These are phyloP conservation scores for Colletotrichum tropicale DNA, from an alignment of 2,329 filamentous ascomycete species.

Conservation along the genomic window DNA sequence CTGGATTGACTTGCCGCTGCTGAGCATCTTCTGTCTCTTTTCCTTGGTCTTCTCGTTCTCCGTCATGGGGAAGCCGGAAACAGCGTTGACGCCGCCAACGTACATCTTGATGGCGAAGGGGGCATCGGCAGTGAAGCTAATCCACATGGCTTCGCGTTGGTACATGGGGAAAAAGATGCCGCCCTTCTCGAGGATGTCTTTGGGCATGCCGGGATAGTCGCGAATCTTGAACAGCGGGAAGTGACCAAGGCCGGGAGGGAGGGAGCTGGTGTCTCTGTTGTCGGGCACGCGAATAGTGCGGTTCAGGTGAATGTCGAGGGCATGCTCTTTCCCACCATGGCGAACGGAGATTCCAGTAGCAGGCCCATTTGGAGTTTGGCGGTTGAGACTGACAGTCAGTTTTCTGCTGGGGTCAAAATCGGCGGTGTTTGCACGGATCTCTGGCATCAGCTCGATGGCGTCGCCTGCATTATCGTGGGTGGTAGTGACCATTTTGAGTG, in stretches of 20 bases:
- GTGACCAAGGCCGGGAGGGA: slow-evolving; percentile 39
- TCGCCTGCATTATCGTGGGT: background rate
- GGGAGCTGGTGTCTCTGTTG: slow-evolving; percentile 28
- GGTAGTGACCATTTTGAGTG: background rate
- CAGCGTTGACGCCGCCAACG: slow-evolving; percentile 42
- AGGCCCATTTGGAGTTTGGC: background rate
- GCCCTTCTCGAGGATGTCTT: slow-evolving; percentile 39
- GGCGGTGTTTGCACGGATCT: background rate
- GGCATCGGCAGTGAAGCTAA: slow-evolving; percentile 28
- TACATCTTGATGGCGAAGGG: slow-evolving; percentile 44
- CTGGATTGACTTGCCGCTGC: slow-evolving; percentile 21
- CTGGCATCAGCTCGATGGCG: slow-evolving; percentile 14
- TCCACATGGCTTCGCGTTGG: slow-evolving; percentile 45
- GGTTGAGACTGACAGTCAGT: slow-evolving; percentile 3
- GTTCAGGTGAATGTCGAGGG: slow-evolving; percentile 38
- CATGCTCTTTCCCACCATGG: slow-evolving; percentile 12
- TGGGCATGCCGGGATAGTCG: slow-evolving; percentile 36
- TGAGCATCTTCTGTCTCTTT: slow-evolving; percentile 15
- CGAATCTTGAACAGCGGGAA: slow-evolving; percentile 43
- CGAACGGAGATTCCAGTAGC: background rate
- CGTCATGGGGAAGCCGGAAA: slow-evolving; percentile 36
- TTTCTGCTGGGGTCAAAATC: slow-evolving; percentile 1
- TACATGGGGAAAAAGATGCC: slow-evolving; percentile 53
- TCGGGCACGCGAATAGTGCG: slow-evolving; percentile 49
- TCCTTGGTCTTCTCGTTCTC: slow-evolving; percentile 23